A percentile compares a stretch with the other conserved stretches of the same genome.
Conservation (phyloP, 2,329 filamentous ascomycete species). For the Cladophialophora yegresii region DNA sequence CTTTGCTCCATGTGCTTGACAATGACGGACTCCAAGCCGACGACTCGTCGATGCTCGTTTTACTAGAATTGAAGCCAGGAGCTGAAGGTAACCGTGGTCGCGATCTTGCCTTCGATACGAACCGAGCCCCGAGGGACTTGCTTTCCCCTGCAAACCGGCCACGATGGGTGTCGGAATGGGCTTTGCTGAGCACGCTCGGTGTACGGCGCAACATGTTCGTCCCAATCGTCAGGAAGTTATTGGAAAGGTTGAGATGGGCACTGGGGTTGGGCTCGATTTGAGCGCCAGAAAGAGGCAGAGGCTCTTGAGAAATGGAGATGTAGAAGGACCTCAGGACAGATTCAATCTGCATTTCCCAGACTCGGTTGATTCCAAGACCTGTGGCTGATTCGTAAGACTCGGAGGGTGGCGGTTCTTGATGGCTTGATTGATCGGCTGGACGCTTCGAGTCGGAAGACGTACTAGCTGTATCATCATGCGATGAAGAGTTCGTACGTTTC, state of each 20-base stretch:
- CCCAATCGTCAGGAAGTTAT: constrained; percentile 69
- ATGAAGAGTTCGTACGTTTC: constrained; percentile 15
- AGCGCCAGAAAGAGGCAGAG: constrained; percentile 77
- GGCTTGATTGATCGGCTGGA: constrained; percentile 37
- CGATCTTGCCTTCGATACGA: constrained; percentile 83
- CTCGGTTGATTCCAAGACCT: constrained; percentile 69
- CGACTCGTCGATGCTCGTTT: constrained; percentile 90
- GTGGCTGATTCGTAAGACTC: constrained; percentile 48
- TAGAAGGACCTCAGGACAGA: constrained; percentile 91
- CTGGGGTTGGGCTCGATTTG: constrained; percentile 46
- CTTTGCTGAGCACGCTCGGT: constrained; percentile 89
- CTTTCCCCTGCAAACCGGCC: constrained; percentile 68
- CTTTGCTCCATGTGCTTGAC: constrained; percentile 94
- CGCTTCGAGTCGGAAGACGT: constrained; percentile 19
- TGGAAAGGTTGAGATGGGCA: constrained; percentile 38
- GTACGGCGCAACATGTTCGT: constrained; percentile 74
- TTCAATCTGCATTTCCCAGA: constrained; percentile 89
- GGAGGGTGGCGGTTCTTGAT: constrained; percentile 57
- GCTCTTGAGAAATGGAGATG: constrained; percentile 80
- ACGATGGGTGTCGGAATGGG: constrained; percentile 78
- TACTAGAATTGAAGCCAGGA: constrained; percentile 82
- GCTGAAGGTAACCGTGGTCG: constrained; percentile 72
- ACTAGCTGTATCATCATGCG: constrained; percentile 17
- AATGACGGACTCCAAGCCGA: constrained; percentile 88
- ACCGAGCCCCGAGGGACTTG: constrained; percentile 66